Evolutionary conservation across 2,329 filamentous ascomycete genomes (phyloP), one percentile per base, ranked within the genome.

Genomic region (Hymenoscyphus occultus): DNA sequence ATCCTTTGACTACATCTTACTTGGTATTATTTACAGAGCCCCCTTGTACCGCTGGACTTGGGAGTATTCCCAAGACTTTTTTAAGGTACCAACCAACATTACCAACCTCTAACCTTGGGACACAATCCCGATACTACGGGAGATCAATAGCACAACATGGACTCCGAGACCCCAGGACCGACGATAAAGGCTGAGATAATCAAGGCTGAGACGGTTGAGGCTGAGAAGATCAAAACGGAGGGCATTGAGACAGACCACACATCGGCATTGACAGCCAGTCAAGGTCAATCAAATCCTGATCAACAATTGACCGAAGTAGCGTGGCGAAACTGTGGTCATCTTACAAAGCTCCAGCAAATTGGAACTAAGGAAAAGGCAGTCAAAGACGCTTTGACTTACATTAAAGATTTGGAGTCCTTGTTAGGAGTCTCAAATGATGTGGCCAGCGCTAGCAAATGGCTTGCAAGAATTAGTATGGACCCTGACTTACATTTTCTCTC

Each of bases 351-450:
- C 6, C 40, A 39, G 2, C 59, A 60, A 51, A 32, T 51, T 45
- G 42, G 31, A 22, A 61, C 31, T 5, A 48, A 59, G 13, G 56
- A 63, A 28, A 28, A 59, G 58, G 61, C 54, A 9, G 61, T 59
- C n/a, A 22, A 58, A 39, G 61, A 63, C 58, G 28, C n/a, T 12
- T 32, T 63, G 3, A 22, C 16, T 16, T 63, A 13, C 57, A 13
- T 51, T 42, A 22, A 59, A 9, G 22, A 48, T 3, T 7, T 57
- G 14, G 56, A 57, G 22, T 9, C 3, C n/a, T 35, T 28, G 42
- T 61, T 19, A 39, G 19, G 40, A 6, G 39, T 7, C n/a, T 59
- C 39, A 7, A 16, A 32, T 12, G 5, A 19, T 10, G 3, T 59
- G 14, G 19, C 5, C 16, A 59, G 57, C 35, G 19, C 10, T 22